A percentile compares a stretch with the other conserved stretches of the same genome.
Evolutionary conservation across 2,329 filamentous ascomycete species (phyloP).

Genomic region (Paradendryphiella salina): DNA sequence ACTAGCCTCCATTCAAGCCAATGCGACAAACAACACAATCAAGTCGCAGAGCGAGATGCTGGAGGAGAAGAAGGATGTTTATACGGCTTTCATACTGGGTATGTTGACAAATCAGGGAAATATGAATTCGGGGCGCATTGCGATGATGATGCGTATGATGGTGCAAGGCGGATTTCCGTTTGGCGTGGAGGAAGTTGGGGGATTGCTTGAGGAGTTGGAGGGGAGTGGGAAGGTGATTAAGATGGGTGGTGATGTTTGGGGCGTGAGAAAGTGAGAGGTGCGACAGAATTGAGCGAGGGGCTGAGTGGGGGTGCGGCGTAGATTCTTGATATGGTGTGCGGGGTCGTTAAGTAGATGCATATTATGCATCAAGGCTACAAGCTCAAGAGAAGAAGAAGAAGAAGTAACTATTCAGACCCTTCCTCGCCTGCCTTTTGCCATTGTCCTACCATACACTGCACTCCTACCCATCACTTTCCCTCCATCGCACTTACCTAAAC

Average conservation of each 20-base stretch:
- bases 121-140: slow-evolving; percentile 79
- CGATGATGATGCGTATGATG: slow-evolving; percentile 94
- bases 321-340: too few relatives aligned
- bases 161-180: slow-evolving; percentile 86
- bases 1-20: slow-evolving; percentile 42
- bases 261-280: slow-evolving; percentile 34
- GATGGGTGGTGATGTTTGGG: slow-evolving; percentile 41
- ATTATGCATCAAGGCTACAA: too few relatives aligned
- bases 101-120: slow-evolving; percentile 93
- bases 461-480: too few relatives aligned
- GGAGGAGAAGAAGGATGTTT: slow-evolving; percentile 71
- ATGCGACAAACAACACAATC: slow-evolving; percentile 55
- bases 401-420: too few relatives aligned
- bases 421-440: too few relatives aligned
- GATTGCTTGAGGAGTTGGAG: slow-evolving; percentile 75
- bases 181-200: slow-evolving; percentile 83
- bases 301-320: too few relatives aligned
- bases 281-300: too few relatives aligned
- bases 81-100: slow-evolving; percentile 88
- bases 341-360: too few relatives aligned
- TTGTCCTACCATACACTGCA: too few relatives aligned
- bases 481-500: too few relatives aligned
- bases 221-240: slow-evolving; percentile 34
- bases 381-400: too few relatives aligned
- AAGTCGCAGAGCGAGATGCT: slow-evolving; percentile 61